Evolutionary conservation across 2,329 filamentous ascomycete species (phyloP).

Genomic region (Dactylellina cionopaga): DNA sequence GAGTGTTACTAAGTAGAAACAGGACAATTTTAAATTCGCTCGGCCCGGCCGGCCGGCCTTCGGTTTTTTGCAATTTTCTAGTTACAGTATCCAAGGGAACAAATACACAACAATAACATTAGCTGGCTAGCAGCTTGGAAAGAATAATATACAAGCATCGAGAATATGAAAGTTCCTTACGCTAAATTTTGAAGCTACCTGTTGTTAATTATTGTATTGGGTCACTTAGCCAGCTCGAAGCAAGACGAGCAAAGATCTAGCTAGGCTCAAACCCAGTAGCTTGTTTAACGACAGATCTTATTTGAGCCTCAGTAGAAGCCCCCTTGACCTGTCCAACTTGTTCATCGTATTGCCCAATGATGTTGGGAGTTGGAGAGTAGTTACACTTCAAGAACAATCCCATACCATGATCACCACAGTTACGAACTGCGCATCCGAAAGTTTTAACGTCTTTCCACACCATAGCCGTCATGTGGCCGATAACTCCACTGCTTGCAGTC

Average conservation of each 20-base stretch:
- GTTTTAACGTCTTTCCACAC: conserved; percentile 42
- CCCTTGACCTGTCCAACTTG: conserved; percentile 40
- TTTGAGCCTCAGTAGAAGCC: conserved; percentile 13
- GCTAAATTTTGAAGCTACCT: no score
- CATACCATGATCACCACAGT: conserved; percentile 34
- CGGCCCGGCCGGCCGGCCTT: no score
- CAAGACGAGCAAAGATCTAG: neutral
- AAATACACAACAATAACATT: no score
- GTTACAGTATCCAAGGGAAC: no score
- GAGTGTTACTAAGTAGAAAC: no score
- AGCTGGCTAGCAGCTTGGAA: no score
- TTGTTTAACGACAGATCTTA: conserved; percentile 21
- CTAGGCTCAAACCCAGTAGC: conserved; percentile 43
- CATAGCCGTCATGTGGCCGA: conserved; percentile 50
- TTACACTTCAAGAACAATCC: conserved; percentile 48
- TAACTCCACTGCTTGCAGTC: conserved; percentile 16
- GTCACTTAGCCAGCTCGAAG: neutral
- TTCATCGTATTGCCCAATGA: conserved; percentile 34
- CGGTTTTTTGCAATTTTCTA: no score
- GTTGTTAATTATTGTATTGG: no score
- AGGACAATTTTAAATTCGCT: no score
- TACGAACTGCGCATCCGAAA: conserved; percentile 43
- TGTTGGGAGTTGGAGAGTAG: conserved; percentile 35
- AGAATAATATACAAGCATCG: no score
- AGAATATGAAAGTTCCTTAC: no score